Percentiles rank a stretch among this genome's conserved stretches.
These are phyloP conservation scores for Monilinia laxa DNA, from an alignment of 2,329 filamentous ascomycete species.

Conservation along the genomic window DNA sequence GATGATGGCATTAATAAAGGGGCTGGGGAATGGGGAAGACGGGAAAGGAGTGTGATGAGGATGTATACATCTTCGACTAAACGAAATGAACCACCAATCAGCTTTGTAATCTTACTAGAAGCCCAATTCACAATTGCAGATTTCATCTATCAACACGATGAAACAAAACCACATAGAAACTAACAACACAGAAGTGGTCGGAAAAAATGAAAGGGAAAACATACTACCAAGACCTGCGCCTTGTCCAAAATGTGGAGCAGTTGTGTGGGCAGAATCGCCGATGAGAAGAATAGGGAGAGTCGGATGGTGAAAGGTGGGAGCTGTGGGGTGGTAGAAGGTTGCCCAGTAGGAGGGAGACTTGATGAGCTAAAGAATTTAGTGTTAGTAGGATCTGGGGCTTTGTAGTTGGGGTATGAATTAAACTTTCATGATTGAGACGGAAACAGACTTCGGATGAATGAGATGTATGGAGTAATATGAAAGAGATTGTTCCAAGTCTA, in stretches of 20 bases:
- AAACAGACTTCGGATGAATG: not conserved
- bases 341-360: slow-evolving; percentile 9
- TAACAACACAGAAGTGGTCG: accelerated
- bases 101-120: not conserved
- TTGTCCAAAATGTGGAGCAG: slow-evolving; percentile 12
- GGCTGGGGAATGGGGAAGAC: not conserved
- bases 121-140: not conserved
- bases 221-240: slow-evolving; percentile 9
- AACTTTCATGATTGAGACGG: too few species aligned
- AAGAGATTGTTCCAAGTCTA: not conserved
- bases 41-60: not conserved
- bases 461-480: too few species aligned
- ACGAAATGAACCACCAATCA: too few species aligned
- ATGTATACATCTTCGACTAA: slow-evolving; percentile 13
- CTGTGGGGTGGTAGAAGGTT: slow-evolving; percentile 3
- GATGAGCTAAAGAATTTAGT: not conserved
- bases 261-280: slow-evolving; percentile 7
- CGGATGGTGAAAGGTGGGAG: not conserved
- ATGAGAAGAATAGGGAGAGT: slow-evolving; percentile 3
- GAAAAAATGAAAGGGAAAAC: not conserved
- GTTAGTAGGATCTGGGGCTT: not conserved
- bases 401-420: not conserved
- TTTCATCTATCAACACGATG: not conserved
- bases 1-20: not conserved
- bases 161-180: not conserved